Conservation (phyloP, 208 protist species). For the Wallacemonas sp. region DNA sequence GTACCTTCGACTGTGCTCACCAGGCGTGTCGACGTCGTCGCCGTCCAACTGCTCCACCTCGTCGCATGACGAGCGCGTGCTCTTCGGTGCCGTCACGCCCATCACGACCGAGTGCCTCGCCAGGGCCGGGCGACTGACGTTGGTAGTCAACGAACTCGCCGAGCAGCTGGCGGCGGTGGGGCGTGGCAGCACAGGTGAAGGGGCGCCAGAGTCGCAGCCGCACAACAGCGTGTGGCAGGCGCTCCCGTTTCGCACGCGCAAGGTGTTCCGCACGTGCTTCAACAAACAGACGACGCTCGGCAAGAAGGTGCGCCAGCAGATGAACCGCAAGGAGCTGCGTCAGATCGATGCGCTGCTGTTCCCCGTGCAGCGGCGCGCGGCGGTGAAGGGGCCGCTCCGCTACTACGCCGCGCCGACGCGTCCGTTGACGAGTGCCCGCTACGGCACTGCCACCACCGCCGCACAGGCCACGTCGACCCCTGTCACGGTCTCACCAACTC, state of each 20-base stretch:
- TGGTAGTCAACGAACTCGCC: neutral
- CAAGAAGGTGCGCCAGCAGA: constrained; percentile 35
- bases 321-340: constrained; percentile 35
- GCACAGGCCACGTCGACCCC: too few relatives aligned
- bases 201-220: too few relatives aligned
- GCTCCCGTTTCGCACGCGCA: constrained; percentile 17
- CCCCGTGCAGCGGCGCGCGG: neutral
- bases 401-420: constrained; percentile 1
- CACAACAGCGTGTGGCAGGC: neutral
- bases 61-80: constrained; percentile 11
- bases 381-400: neutral
- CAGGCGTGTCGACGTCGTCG: neutral
- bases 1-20: constrained; percentile 12
- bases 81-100: constrained; percentile 24
- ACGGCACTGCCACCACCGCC: neutral
- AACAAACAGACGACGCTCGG: constrained; percentile 30
- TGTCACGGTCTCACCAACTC: neutral
- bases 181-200: too few relatives aligned
- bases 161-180: neutral
- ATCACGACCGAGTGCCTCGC: constrained; percentile 10
- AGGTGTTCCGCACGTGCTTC: constrained; percentile 36
- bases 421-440: neutral
- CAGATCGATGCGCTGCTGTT: constrained; percentile 35
- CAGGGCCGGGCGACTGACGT: neutral
- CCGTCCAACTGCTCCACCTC: neutral